Percentiles rank a stretch among this genome's conserved stretches.
Conservation (phyloP, 164 flowering plant genomes). For the Magnolia sinica region DNA sequence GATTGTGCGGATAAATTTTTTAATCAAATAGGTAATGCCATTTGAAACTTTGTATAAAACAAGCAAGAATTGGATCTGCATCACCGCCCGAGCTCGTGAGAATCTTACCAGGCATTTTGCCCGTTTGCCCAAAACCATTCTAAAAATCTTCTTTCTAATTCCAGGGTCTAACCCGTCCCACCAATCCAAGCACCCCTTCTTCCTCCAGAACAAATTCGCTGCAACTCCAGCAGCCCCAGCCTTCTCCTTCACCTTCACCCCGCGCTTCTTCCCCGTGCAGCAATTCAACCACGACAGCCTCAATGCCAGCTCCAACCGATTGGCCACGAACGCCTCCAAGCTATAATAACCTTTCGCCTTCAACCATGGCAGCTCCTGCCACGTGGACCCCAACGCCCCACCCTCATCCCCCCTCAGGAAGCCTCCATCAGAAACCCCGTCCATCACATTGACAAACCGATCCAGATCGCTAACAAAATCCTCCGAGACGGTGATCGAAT, state of each 20-base stretch:
- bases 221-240: constrained; percentile 46
- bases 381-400: constrained; percentile 39
- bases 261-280: constrained; percentile 51
- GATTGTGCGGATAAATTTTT: background rate
- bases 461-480: constrained; percentile 61
- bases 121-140: constrained; percentile 41
- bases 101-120: constrained; percentile 66
- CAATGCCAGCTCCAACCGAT: constrained; percentile 71
- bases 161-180: constrained; percentile 64
- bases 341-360: constrained; percentile 81
- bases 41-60: background rate
- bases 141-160: constrained; percentile 40
- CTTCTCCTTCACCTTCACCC: constrained; percentile 64
- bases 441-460: constrained; percentile 64
- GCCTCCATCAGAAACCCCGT: constrained; percentile 52
- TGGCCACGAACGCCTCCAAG: constrained; percentile 72
- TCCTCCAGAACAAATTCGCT: constrained; percentile 84
- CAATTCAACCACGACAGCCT: constrained; percentile 75
- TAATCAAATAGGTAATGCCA: background rate
- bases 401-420: constrained; percentile 70
- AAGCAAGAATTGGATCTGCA: background rate
- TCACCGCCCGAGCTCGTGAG: background rate
- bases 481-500: constrained; percentile 57
- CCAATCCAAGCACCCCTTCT: constrained; percentile 87
- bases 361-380: constrained; percentile 86